These are phyloP conservation scores for Pseudopithomyces maydicus DNA, from an alignment of 2,329 filamentous ascomycete species.

Conservation along the genomic window DNA sequence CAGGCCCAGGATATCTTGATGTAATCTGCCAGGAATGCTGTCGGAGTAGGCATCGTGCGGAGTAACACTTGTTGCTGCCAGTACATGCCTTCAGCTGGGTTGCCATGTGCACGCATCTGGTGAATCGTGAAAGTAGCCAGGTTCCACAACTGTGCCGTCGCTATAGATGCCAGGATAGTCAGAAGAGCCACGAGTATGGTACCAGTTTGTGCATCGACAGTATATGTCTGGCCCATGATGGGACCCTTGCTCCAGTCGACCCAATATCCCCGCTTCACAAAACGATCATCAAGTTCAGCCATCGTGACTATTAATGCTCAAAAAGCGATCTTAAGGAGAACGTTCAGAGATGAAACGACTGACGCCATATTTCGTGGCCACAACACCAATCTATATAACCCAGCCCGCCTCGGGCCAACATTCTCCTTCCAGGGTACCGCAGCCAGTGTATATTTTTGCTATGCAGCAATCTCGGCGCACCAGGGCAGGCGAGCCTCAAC, in stretches of 20 bases:
- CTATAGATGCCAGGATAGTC: constrained; percentile 7
- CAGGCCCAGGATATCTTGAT: constrained; percentile 18
- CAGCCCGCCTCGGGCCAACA: neutral
- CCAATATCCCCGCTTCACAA: constrained; percentile 19
- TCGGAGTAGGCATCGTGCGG: constrained; percentile 16
- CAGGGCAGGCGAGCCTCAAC: neutral
- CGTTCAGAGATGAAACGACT: neutral
- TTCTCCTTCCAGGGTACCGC: neutral
- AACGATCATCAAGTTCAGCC: constrained; percentile 18
- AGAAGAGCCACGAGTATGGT: constrained; percentile 13
- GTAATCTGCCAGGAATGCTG: constrained; percentile 13
- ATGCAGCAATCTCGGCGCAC: too few relatives aligned
- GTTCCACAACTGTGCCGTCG: constrained; percentile 16
- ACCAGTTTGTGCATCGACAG: constrained; percentile 1
- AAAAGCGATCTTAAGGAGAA: neutral
- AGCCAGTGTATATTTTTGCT: neutral
- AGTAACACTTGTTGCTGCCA: constrained; percentile 20
- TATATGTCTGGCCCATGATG: constrained; percentile 16
- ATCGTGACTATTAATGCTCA: neutral
- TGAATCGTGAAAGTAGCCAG: constrained; percentile 13
- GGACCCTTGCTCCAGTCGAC: constrained; percentile 11
- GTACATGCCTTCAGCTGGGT: constrained; percentile 16
- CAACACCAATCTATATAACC: neutral
- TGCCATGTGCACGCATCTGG: constrained; percentile 14
- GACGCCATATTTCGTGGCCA: neutral